These are phyloP conservation scores for Globisporangium nunn DNA, from an alignment of 352 stramenopile species.

Conservation along the genomic window DNA sequence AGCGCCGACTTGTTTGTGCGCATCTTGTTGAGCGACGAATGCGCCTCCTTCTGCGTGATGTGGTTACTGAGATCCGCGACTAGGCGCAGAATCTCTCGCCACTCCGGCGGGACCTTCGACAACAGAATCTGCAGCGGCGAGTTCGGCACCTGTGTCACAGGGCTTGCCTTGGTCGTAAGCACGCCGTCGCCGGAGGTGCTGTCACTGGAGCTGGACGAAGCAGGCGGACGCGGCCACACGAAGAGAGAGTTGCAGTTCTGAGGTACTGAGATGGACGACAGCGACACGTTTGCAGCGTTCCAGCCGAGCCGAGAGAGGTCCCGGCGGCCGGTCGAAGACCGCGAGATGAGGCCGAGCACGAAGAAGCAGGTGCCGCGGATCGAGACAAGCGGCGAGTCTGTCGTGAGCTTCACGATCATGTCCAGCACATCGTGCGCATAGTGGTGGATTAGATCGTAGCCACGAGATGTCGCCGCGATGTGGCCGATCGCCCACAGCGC, in stretches of 20 bases:
- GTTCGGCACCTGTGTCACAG: slow-evolving; percentile 51
- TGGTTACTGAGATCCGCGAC: slow-evolving; percentile 85
- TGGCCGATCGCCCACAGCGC: slow-evolving; percentile 81
- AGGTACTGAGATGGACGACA: slow-evolving; percentile 75
- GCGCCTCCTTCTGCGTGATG: slow-evolving; percentile 86
- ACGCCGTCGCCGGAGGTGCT: slow-evolving; percentile 5
- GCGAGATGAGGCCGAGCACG: slow-evolving; percentile 68
- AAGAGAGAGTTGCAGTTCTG: slow-evolving; percentile 79
- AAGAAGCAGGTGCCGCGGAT: slow-evolving; percentile 86
- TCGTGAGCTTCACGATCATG: slow-evolving; percentile 82
- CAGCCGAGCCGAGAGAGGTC: slow-evolving; percentile 71
- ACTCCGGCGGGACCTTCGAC: slow-evolving; percentile 62
- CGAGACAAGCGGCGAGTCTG: slow-evolving; percentile 72
- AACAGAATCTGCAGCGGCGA: slow-evolving; percentile 64
- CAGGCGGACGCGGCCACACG: slow-evolving; percentile 48
- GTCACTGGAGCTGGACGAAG: not conserved
- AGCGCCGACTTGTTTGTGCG: slow-evolving; percentile 56
- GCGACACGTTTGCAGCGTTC: slow-evolving; percentile 61
- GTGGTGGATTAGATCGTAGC: slow-evolving; percentile 76
- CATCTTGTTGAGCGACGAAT: slow-evolving; percentile 80
- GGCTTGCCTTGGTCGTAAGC: slow-evolving; percentile 16
- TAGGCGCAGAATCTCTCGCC: slow-evolving; percentile 69
- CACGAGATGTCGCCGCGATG: slow-evolving; percentile 66
- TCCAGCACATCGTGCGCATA: slow-evolving; percentile 82
- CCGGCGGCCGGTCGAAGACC: slow-evolving; percentile 50